Evolutionary conservation across 331 rosid genomes (phyloP).

Genomic region (Malus hybrid): DNA sequence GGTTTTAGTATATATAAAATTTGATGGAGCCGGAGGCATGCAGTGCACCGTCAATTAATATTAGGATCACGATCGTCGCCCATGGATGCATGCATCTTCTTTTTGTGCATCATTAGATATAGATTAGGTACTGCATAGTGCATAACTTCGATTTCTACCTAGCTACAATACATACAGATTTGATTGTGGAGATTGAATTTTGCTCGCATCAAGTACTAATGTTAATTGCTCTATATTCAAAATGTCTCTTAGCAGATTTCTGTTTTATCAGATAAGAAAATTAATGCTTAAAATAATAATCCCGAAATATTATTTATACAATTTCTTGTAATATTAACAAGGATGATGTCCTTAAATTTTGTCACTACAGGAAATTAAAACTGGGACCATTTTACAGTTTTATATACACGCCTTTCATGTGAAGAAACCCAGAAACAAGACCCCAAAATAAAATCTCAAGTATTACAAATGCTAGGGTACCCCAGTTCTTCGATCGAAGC

Average conservation of each 20-base stretch:
- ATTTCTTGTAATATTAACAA: background rate
- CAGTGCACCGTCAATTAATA: no score
- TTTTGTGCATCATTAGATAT: no score
- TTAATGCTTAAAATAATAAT: background rate
- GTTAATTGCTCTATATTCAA: no score
- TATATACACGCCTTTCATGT: conserved; percentile 48
- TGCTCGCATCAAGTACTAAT: no score
- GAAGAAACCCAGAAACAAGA: conserved; percentile 49
- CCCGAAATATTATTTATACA: background rate
- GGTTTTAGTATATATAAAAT: no score
- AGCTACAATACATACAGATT: no score
- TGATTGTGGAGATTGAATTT: no score
- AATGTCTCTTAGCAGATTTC: background rate
- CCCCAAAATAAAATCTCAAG: conserved; percentile 61
- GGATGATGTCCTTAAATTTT: background rate
- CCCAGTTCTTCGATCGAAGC: conserved; percentile 58
- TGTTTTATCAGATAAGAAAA: background rate
- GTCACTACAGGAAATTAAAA: background rate
- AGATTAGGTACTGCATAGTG: no score
- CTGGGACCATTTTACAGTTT: conserved; percentile 22
- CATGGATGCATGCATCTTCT: no score
- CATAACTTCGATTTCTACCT: no score
- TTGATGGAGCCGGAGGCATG: no score
- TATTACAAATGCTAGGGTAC: conserved; percentile 44
- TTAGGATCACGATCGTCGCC: no score